Percentiles rank a stretch among this genome's conserved stretches.
These are phyloP conservation scores for Geranomyces michiganensis DNA, from an alignment of 192 early-diverging fungal species.

Conservation along the genomic window DNA sequence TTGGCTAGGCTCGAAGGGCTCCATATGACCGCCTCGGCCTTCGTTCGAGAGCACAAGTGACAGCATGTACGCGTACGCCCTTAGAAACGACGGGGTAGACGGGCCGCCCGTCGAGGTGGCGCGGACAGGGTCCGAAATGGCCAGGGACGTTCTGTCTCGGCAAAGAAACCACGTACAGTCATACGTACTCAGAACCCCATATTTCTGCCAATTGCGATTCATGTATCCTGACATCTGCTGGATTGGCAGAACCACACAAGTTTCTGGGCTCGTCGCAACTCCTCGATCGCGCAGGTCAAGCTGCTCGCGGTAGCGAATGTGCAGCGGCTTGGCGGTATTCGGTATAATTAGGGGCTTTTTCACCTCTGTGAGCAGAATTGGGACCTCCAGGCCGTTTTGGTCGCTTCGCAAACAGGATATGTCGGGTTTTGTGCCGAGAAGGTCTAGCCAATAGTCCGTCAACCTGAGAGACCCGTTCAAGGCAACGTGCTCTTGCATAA, in stretches of 20 bases:
- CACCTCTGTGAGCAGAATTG: constrained; percentile 3
- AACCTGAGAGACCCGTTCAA: neutral
- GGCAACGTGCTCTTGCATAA: neutral
- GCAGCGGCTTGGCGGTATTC: neutral
- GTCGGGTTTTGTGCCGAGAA: neutral
- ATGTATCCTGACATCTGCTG: neutral
- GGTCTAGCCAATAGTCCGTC: neutral
- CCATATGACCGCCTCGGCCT: neutral
- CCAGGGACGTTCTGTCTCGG: neutral
- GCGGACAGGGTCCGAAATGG: neutral
- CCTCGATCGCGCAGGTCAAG: neutral
- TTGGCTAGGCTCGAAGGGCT: too few species aligned
- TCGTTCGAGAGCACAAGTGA: neutral
- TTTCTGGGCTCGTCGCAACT: neutral
- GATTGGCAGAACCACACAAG: neutral
- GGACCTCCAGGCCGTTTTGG: neutral
- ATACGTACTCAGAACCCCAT: neutral
- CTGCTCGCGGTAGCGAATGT: neutral
- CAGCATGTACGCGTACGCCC: neutral
- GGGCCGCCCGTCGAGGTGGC: neutral
- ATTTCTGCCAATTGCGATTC: neutral
- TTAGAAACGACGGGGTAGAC: neutral
- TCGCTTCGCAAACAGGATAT: neutral
- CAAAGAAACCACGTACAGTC: constrained; percentile 7
- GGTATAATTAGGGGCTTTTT: constrained; percentile 5